These are phyloP conservation scores for Senna tora DNA, from an alignment of 306 rosid species.

Conservation along the genomic window DNA sequence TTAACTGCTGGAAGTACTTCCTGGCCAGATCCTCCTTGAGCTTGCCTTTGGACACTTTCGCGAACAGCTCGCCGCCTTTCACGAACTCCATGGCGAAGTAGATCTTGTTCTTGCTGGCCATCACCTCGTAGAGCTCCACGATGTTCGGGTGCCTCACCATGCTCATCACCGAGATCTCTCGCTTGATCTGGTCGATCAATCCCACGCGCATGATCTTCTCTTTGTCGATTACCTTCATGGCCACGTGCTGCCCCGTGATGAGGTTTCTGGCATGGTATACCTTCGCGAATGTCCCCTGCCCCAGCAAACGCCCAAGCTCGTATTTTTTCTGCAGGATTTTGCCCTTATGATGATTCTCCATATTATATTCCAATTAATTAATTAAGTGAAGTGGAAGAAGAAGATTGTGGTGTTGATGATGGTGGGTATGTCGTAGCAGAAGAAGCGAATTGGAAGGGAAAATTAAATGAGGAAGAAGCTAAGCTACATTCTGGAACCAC, in stretches of 20 bases:
- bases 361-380: too few relatives aligned
- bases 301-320: slow-evolving; percentile 59
- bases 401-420: background rate
- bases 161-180: slow-evolving; percentile 62
- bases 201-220: slow-evolving; percentile 51
- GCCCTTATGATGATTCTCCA: slow-evolving; percentile 13
- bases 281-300: slow-evolving; percentile 66
- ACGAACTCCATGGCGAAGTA: slow-evolving; percentile 65
- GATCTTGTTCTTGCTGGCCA: slow-evolving; percentile 75
- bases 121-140: slow-evolving; percentile 62
- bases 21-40: slow-evolving; percentile 58
- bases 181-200: slow-evolving; percentile 62
- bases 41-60: slow-evolving; percentile 57
- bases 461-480: slow-evolving; percentile 15
- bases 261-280: slow-evolving; percentile 59
- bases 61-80: slow-evolving; percentile 69
- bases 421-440: background rate
- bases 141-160: slow-evolving; percentile 61
- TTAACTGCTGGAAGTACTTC: slow-evolving; percentile 69
- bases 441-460: background rate
- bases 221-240: slow-evolving; percentile 61
- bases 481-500: slow-evolving; percentile 26
- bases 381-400: too few relatives aligned
- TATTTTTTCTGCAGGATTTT: slow-evolving; percentile 53
- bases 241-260: slow-evolving; percentile 48